Base-by-base conservation (phyloP, 257 asterid genomes). In the Dorcoceras hygrometricum region DNA sequence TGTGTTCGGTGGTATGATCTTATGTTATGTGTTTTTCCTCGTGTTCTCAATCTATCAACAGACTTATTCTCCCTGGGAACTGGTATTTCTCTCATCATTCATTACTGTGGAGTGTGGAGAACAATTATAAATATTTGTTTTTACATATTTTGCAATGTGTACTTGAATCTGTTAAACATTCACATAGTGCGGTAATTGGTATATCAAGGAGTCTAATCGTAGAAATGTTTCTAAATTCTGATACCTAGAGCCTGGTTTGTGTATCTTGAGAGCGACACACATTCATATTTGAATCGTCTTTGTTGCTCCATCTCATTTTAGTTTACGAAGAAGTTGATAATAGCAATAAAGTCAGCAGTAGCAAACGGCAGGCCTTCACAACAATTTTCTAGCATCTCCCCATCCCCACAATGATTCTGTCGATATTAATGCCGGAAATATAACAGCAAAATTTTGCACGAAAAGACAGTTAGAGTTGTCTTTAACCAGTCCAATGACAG, bases 51-150 rank as follows among this genome's bases (percentile, higher is more conserved):
- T 85, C 70, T 86, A 77, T 86, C 95, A 84, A 57, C 95, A 92
- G 78, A 82, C 87, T 66, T 83, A 71, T 71, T 83, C 66, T 77
- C 98, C 98, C 32, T 89, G 98, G 98, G 88, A 86, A 77, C 39
- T 84, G 98, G 98, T 91, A 91, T 71, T 23, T 64, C 70, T 69
- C 22, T 27, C 27, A 25, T 53, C 62, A 23, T 59, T 57, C 73
- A 0, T 59, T 57, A 8, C 29, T 46, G 4, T 8, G 11, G 50
- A 23, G 5, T 46, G 4, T 8, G 11, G 50, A 23, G 5, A 11
- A 16, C 28, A 51, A 53, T 27, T 25, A 8, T 68, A 4, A 12
- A 2, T 24, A 22, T 16, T 57, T 36, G 9, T 34, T 34, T 60
- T 50, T 25, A 39, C 8, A 19, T 6, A 18, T 54, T 57, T 20